Evolutionary conservation across 2,329 filamentous ascomycete species (phyloP).

Genomic region (Diaporthe eres): DNA sequence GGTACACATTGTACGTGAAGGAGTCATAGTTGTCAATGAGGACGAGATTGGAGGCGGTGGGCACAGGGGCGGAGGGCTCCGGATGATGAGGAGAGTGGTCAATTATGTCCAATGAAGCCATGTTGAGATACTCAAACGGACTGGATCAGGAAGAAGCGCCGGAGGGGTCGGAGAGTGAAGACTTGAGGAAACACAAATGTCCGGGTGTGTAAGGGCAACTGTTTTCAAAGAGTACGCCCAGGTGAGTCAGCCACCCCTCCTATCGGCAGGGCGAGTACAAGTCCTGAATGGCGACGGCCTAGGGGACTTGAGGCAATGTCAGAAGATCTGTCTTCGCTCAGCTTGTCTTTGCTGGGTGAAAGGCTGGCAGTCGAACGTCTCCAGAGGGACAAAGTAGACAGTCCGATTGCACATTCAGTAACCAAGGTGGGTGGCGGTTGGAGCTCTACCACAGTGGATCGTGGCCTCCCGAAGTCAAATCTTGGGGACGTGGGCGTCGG

Average conservation of each 20-base stretch:
- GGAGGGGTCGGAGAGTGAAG: slow-evolving; percentile 31
- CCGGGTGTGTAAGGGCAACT: neutral
- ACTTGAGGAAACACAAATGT: neutral
- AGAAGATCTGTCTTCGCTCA: neutral
- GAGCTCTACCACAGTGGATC: neutral
- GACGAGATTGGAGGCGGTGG: slow-evolving; percentile 89
- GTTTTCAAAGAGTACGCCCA: neutral
- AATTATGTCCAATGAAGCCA: slow-evolving; percentile 64
- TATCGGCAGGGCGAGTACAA: neutral
- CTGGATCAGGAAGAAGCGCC: neutral
- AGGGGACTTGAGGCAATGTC: neutral
- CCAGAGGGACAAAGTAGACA: neutral
- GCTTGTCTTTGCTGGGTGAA: neutral
- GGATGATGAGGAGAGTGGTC: slow-evolving; percentile 93
- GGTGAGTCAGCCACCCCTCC: slow-evolving; percentile 26
- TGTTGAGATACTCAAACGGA: slow-evolving; percentile 50
- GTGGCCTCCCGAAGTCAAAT: neutral
- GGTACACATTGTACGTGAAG: slow-evolving; percentile 99
- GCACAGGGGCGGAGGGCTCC: slow-evolving; percentile 77
- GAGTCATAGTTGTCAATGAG: slow-evolving; percentile 99
- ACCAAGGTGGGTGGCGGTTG: neutral
- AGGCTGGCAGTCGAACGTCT: neutral
- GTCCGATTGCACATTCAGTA: neutral
- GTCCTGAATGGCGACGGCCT: neutral
- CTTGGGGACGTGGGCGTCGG: slow-evolving; percentile 16